Conservation (phyloP, 1,284 basidiomycete genomes). For the Boletus smithii region DNA sequence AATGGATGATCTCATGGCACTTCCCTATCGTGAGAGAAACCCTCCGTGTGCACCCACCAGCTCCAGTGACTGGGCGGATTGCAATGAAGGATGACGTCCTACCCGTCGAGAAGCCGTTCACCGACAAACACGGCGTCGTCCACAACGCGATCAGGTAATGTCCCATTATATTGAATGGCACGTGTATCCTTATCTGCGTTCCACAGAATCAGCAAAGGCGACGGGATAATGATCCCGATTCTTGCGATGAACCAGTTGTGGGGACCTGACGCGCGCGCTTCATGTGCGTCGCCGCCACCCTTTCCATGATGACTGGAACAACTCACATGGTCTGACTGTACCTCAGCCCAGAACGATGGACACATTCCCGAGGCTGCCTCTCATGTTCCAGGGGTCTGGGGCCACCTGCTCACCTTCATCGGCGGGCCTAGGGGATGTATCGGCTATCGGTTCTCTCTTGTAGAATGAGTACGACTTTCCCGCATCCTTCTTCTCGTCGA, state of each 20-base stretch:
- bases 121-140: slow-evolving; percentile 40
- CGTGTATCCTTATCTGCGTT: not conserved
- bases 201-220: slow-evolving; percentile 38
- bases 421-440: slow-evolving; percentile 62
- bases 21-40: slow-evolving; percentile 66
- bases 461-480: slow-evolving; percentile 45
- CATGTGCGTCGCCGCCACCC: slow-evolving; percentile 10
- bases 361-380: slow-evolving; percentile 43
- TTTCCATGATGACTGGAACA: not conserved
- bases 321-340: slow-evolving; percentile 23
- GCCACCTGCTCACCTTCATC: slow-evolving; percentile 57
- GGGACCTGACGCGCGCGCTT: slow-evolving; percentile 46
- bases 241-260: slow-evolving; percentile 41
- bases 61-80: slow-evolving; percentile 52
- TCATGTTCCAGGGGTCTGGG: slow-evolving; percentile 56
- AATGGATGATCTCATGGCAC: slow-evolving; percentile 56
- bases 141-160: slow-evolving; percentile 29
- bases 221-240: slow-evolving; percentile 40
- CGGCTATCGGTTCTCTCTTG: slow-evolving; percentile 70
- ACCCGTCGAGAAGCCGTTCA: slow-evolving; percentile 49
- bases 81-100: slow-evolving; percentile 55
- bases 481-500: not conserved
- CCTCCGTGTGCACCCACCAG: slow-evolving; percentile 64
- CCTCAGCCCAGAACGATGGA: slow-evolving; percentile 54
- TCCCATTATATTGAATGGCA: not conserved